Base-by-base conservation (phyloP, 129 eudicot species). In the Smallanthus sonchifolius region DNA sequence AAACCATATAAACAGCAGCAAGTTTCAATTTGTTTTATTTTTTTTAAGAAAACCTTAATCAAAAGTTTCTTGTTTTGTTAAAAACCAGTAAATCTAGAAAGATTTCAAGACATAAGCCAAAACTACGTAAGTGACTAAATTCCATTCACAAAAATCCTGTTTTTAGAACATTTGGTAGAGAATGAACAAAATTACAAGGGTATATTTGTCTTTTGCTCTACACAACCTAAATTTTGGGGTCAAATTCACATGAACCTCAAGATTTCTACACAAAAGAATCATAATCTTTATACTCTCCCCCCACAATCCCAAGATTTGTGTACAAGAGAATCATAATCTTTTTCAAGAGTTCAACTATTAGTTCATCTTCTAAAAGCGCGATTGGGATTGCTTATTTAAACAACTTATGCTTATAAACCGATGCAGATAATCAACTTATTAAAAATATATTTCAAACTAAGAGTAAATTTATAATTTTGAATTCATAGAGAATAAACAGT, bases 261-360 rank as follows among this genome's bases (percentile, higher is more conserved):
- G 47, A 42, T 8, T 20, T 66, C 7, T 52, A 10, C 49, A 61
- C 69, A 75, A 65, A 51, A 75, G 65, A 11, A 20, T 65, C 73
- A 38, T 65, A 65, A 75, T 65, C 79, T 75, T 64, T 75, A 75
- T 36, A 14, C 39, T 65, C 65, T 65, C 30, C 19, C 72, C 20
- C 56, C 43, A 73, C 7, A 60, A 43, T 16, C 66, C 39, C 40
- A 60, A 13, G 15, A 32, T n/a, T n/a, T n/a, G n/a, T n/a, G n/a
- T n/a, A n/a, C n/a, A 55, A 55, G 0, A 55, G 0, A 19, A 19
- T 55, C 7, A 55, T 56, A 20, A 8, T 56, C 35, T 19, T 56
- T 20, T 9, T 20, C 20, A 55, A 55, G 62, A 20, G 62, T 55
- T 55, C 19, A 6, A 54, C 13, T 55, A 10, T 19, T 55, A 55